Evolutionary conservation across 768 basidiomycete genomes (phyloP).

Genomic region (Auricularia sp.): DNA sequence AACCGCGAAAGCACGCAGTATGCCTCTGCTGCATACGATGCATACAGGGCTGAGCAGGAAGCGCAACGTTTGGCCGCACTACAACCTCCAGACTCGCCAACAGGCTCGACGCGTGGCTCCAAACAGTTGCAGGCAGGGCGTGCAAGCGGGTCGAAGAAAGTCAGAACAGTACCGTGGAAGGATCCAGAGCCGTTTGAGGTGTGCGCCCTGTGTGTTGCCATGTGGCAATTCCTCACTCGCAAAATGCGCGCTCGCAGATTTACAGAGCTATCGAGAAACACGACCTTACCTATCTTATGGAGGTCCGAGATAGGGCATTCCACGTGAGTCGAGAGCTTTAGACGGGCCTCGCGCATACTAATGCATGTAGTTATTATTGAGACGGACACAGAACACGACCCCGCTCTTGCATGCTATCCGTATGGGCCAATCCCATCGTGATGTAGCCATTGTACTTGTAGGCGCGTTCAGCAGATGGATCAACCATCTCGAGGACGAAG

Average conservation of each 20-base stretch:
- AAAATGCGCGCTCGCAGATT: neutral
- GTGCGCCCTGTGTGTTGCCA: conserved; percentile 21
- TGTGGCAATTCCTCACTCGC: neutral
- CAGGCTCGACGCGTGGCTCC: neutral
- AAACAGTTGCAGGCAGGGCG: neutral
- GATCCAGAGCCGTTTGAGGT: conserved; percentile 52
- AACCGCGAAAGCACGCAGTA: conserved; percentile 55
- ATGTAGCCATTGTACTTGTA: conserved; percentile 77
- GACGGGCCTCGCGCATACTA: neutral
- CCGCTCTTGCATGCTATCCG: conserved; percentile 88
- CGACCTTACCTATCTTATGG: conserved; percentile 75
- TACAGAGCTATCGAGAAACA: conserved; percentile 69
- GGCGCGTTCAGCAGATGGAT: conserved; percentile 90
- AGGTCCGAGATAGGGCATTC: conserved; percentile 70
- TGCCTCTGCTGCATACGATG: conserved; percentile 25
- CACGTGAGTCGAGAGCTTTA: conserved; percentile 40
- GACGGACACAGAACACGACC: conserved; percentile 74
- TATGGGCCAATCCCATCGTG: conserved; percentile 61
- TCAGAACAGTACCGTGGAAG: conserved; percentile 9
- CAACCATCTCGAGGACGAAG: conserved; percentile 76
- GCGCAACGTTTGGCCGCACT: neutral
- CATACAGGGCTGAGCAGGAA: conserved; percentile 1
- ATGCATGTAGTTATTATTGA: conserved; percentile 53
- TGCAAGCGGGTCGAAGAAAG: neutral
- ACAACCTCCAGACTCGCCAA: neutral